phyloP scores from a whole-genome alignment of 208 protist species.

The Eutreptiella sp. region DNA sequence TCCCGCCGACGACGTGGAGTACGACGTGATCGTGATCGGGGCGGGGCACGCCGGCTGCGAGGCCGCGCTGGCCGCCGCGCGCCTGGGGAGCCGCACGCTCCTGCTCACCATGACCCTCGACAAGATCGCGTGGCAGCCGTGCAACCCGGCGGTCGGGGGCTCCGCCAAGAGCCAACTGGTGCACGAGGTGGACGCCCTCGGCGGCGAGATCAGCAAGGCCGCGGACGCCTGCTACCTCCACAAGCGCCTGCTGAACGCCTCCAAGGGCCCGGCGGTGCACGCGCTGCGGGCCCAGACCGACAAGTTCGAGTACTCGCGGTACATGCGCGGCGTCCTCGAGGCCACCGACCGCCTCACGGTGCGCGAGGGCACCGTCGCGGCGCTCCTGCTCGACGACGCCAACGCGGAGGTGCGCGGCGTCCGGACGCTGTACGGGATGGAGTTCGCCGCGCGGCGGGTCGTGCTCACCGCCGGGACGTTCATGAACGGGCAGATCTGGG shows the following conservation, averaged over 20 bases:
- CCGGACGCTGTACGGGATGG: constrained; percentile 34
- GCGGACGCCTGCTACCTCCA: constrained; percentile 65
- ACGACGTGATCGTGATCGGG: constrained; percentile 58
- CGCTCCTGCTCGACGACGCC: constrained; percentile 38
- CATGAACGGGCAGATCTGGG: constrained; percentile 61
- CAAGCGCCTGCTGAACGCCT: constrained; percentile 60
- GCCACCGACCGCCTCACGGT: constrained; percentile 34
- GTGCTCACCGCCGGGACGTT: constrained; percentile 80
- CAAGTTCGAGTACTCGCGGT: constrained; percentile 44
- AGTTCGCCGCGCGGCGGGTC: constrained; percentile 38
- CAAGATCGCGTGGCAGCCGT: constrained; percentile 74
- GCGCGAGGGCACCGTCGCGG: constrained; percentile 42
- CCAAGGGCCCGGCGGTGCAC: constrained; percentile 61
- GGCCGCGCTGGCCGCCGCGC: constrained; percentile 53
- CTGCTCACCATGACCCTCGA: constrained; percentile 62
- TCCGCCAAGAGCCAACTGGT: constrained; percentile 75
- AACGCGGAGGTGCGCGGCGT: constrained; percentile 28
- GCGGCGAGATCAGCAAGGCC: constrained; percentile 64
- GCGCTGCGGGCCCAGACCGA: constrained; percentile 60
- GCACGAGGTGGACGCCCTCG: constrained; percentile 74
- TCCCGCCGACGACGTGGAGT: neutral
- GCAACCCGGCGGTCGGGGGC: constrained; percentile 85
- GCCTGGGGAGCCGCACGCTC: constrained; percentile 54
- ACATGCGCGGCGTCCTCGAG: constrained; percentile 26
- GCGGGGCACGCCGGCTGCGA: constrained; percentile 79